Evolutionary conservation across 768 basidiomycete genomes (phyloP).

Genomic region (Leucocoprinus sp.): DNA sequence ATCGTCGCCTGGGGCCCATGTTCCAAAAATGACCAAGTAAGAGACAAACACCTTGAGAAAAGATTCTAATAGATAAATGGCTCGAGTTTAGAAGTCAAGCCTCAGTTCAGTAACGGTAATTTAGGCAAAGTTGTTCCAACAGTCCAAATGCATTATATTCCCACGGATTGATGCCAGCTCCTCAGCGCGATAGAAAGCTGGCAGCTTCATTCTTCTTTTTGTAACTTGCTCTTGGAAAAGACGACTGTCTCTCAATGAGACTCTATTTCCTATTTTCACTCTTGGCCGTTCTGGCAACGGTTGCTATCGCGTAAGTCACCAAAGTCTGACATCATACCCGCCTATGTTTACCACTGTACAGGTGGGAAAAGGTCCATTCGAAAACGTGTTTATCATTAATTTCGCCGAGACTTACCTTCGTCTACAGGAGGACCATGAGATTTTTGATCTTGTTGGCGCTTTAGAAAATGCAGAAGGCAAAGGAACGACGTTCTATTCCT

Average conservation of each 20-base stretch:
- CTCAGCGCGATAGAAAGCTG: background rate
- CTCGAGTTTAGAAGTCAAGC: no score
- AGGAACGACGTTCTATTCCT: conserved; percentile 94
- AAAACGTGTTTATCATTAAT: conserved; percentile 4
- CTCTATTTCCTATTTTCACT: conserved; percentile 35
- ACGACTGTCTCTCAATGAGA: conserved; percentile 35
- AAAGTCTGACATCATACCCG: conserved; percentile 3
- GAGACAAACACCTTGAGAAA: no score
- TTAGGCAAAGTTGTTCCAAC: no score
- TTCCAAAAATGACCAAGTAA: no score
- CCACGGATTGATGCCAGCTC: background rate
- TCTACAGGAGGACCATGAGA: conserved; percentile 84
- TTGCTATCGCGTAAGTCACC: conserved; percentile 50
- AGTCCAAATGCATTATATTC: no score
- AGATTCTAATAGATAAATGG: no score
- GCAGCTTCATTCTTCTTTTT: background rate
- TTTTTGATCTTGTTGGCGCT: conserved; percentile 85
- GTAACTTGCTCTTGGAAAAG: background rate
- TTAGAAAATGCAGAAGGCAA: conserved; percentile 83
- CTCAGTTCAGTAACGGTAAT: no score
- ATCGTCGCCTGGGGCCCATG: conserved; percentile 56
- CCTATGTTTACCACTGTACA: conserved; percentile 19
- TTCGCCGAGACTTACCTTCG: background rate
- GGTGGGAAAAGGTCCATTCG: conserved; percentile 61
- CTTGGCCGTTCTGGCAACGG: conserved; percentile 44